A percentile compares a stretch with the other conserved stretches of the same genome.
Evolutionary conservation across 2,329 filamentous ascomycete genomes (phyloP).

Genomic region (Penicillium italicum): DNA sequence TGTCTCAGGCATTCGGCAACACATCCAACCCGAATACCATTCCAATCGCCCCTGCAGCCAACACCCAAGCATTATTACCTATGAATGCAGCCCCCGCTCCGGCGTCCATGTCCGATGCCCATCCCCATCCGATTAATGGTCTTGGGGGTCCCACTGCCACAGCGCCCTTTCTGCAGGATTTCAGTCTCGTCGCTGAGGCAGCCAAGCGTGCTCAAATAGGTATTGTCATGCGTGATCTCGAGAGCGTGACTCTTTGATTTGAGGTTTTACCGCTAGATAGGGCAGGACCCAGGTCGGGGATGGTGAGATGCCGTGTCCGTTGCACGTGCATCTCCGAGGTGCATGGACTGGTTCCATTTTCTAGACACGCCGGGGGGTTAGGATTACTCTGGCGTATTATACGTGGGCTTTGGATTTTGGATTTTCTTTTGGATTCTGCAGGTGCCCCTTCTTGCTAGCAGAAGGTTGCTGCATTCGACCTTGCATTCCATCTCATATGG

Average conservation of each 20-base stretch:
- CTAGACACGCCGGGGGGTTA: not conserved
- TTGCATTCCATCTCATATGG: not conserved
- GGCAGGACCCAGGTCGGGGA: slow-evolving; percentile 8
- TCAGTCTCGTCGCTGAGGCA: slow-evolving; percentile 84
- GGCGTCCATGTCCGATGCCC: slow-evolving; percentile 10
- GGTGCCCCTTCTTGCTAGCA: not conserved
- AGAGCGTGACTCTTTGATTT: slow-evolving; percentile 37
- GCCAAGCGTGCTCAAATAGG: slow-evolving; percentile 91
- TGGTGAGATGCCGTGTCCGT: not conserved
- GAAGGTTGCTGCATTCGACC: not conserved
- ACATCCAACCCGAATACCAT: slow-evolving; percentile 7
- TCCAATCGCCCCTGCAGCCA: slow-evolving; percentile 13
- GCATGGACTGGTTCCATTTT: slow-evolving; percentile 15
- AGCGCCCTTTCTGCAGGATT: slow-evolving; percentile 69
- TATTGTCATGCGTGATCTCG: slow-evolving; percentile 81
- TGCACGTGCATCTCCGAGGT: slow-evolving; percentile 1
- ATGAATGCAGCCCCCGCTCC: slow-evolving; percentile 12
- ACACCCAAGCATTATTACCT: slow-evolving; percentile 7
- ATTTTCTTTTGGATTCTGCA: not conserved
- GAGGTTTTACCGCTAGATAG: not conserved
- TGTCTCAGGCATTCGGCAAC: slow-evolving; percentile 12
- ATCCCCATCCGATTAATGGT: slow-evolving; percentile 26
- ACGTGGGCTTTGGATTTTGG: not conserved
- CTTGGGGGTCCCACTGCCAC: slow-evolving; percentile 43
- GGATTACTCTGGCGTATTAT: slow-evolving; percentile 7